Conservation (phyloP, 78 protist genomes). For the Anaeramoeba flamelloides region DNA sequence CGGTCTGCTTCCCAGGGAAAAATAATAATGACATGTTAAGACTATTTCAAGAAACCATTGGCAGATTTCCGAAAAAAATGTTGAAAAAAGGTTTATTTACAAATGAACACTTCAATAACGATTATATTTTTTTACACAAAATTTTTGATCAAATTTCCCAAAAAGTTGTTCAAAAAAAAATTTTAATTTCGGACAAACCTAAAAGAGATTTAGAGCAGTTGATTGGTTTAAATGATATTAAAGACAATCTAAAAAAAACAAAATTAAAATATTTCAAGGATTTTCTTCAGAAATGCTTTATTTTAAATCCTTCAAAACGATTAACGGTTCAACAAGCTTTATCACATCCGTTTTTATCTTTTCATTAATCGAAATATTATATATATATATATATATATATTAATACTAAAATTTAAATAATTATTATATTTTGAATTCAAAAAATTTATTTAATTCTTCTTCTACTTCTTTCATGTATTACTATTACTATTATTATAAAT, state of each 20-base stretch:
- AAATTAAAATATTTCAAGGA: not conserved
- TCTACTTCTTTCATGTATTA: no score
- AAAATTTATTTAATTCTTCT: no score
- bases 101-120: not conserved
- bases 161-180: not conserved
- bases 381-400: no score
- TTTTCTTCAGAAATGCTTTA: not conserved
- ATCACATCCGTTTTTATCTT: not conserved
- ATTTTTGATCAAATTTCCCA: not conserved
- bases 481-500: no score
- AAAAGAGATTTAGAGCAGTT: not conserved
- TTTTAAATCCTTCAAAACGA: not conserved
- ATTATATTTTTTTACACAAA: not conserved
- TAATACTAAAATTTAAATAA: no score
- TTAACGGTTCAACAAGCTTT: not conserved
- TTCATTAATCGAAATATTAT: no score
- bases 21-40: slow-evolving; percentile 73
- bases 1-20: slow-evolving; percentile 66
- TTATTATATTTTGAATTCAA: no score
- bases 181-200: not conserved
- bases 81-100: not conserved
- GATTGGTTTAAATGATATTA: not conserved
- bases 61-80: not conserved
- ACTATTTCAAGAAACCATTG: slow-evolving; percentile 30
- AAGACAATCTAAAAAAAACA: not conserved